Evolutionary conservation across 2,329 filamentous ascomycete genomes (phyloP), one percentile per base, ranked within the genome.

Genomic region (Fusarium sp.): DNA sequence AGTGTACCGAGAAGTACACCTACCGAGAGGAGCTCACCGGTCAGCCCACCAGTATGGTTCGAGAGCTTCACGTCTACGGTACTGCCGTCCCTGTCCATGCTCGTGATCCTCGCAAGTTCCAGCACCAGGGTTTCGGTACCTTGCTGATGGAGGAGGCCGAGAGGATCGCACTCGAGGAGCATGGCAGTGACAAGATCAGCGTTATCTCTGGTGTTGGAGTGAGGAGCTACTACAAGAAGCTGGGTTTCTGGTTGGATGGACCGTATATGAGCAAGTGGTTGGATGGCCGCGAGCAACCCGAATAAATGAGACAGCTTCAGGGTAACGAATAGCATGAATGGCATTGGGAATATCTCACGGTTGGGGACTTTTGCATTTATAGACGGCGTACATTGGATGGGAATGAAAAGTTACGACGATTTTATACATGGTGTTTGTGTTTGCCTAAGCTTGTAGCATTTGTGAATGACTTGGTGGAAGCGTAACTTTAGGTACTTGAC

Each of bases 121-220:
- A 99, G 83, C 96, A 99, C 82, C 96, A 98, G 79, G 96, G 96
- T 1, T 99, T 97, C 73, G 96, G 96, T 49, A 99, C 96, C 3
- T 80, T 99, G 66, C 78, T 99, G 71, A 99, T 99, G 97, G 95
- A 98, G 78, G 95, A 98, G 82, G 97, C 96, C 0, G 96, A 98
- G 83, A 87, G 94, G 54, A 99, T 99, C 70, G 95, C 97, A 1
- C 88, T 93, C 58, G 92, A 98, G 70, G 96, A 99, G 82, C 96
- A 99, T 77, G 92, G 94, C 8, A 98, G 94, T 74, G 87, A 87
- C 65, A 99, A 99, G 86, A 94, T 99, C 59, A 96, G 93, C 77
- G 94, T 99, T 72, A 99, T 99, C 66, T 97, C 94, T n/a, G 96
- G 96, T 30, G 94, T 99, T 10, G 96, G 96, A 15, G 97, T 98